These are phyloP conservation scores for Dioscorea zingiberensis DNA, from an alignment of 106 monocot species.

Conservation along the genomic window DNA sequence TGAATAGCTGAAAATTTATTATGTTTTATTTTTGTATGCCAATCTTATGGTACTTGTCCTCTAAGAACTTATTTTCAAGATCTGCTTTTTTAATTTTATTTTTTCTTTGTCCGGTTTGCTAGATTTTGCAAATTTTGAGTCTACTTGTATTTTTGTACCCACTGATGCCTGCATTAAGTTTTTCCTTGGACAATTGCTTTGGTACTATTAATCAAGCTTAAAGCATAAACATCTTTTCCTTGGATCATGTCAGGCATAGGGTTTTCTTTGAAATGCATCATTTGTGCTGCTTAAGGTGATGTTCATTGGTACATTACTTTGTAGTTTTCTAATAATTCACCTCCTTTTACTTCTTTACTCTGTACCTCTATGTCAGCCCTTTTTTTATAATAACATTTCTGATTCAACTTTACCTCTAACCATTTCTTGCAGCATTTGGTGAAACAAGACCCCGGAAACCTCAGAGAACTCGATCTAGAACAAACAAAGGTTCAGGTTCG, in stretches of 20 bases:
- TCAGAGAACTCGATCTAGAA: constrained; percentile 38
- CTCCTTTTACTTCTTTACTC: background rate
- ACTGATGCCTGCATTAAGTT: background rate
- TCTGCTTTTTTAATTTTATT: background rate
- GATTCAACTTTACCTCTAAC: background rate
- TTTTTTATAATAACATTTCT: too few relatives aligned
- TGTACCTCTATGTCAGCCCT: background rate
- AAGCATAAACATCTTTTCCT: background rate
- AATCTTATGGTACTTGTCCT: too few relatives aligned
- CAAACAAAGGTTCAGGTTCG: constrained; percentile 39
- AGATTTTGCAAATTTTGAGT: background rate
- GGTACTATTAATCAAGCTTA: background rate
- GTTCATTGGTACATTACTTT: background rate
- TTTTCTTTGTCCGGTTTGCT: background rate
- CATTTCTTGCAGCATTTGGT: constrained; percentile 42
- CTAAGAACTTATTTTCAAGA: background rate
- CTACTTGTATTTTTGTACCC: background rate
- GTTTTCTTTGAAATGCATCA: background rate
- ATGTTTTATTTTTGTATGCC: too few relatives aligned
- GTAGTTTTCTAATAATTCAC: too few relatives aligned
- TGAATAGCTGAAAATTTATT: too few relatives aligned
- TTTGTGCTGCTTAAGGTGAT: background rate
- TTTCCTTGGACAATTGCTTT: too few relatives aligned
- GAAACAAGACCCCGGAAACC: constrained; percentile 40
- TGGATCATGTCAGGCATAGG: background rate